Conservation (phyloP, 768 basidiomycete genomes). For the Sarcodon sp. region DNA sequence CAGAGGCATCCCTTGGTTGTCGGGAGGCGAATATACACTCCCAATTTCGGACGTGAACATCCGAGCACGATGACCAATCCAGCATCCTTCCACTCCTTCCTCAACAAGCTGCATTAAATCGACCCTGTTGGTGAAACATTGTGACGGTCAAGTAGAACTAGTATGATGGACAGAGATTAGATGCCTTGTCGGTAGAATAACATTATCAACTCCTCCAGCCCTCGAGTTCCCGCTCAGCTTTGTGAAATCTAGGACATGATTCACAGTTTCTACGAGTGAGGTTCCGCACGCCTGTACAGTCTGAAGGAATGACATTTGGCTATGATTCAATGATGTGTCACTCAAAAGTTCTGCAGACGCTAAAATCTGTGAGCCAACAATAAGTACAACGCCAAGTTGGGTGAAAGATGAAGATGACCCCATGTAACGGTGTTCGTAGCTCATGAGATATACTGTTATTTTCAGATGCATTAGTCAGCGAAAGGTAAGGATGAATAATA, state of each 20-base stretch:
- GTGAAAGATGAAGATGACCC: conserved; percentile 30
- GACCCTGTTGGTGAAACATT: conserved; percentile 24
- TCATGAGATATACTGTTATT: conserved; percentile 73
- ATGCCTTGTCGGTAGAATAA: conserved; percentile 55
- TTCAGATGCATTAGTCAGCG: not conserved
- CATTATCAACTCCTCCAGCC: conserved; percentile 64
- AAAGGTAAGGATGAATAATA: not conserved
- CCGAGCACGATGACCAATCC: conserved; percentile 85
- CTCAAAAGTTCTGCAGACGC: conserved; percentile 86
- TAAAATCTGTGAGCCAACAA: conserved; percentile 42
- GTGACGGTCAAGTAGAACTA: not conserved
- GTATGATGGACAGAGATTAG: conserved; percentile 2
- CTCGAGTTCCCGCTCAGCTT: conserved; percentile 84
- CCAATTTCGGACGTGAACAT: conserved; percentile 73
- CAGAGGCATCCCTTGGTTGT: conserved; percentile 13
- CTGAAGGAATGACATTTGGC: conserved; percentile 78
- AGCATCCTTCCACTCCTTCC: conserved; percentile 86
- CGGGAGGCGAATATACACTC: conserved; percentile 81
- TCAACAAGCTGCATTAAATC: conserved; percentile 76
- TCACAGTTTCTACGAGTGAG: conserved; percentile 93
- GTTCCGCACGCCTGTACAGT: conserved; percentile 93
- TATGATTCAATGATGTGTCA: conserved; percentile 71
- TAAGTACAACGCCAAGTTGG: not conserved
- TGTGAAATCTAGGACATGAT: conserved; percentile 93
- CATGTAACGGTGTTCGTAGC: conserved; percentile 83